Conservation (phyloP, 1,284 basidiomycete genomes). For the Peniophora sp. region DNA sequence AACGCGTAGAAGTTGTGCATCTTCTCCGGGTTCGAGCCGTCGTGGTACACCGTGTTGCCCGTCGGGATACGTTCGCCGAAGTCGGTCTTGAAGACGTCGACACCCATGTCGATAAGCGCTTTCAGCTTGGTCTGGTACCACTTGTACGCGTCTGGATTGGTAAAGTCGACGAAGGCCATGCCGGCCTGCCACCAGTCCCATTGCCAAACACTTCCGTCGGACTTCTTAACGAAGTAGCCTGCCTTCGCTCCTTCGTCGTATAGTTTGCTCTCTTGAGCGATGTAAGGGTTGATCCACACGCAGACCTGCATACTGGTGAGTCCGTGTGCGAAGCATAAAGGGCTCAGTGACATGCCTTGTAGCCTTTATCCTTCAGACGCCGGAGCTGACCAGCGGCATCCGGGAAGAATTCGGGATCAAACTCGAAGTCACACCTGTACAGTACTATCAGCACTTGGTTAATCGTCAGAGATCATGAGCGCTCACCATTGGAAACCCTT, state of each 20-base stretch:
- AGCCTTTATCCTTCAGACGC: slow-evolving; percentile 63
- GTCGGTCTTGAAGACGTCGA: slow-evolving; percentile 65
- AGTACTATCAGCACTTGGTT: too few species aligned
- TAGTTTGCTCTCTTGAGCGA: slow-evolving; percentile 60
- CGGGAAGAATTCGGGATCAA: slow-evolving; percentile 70
- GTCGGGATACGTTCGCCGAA: slow-evolving; percentile 68
- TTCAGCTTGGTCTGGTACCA: slow-evolving; percentile 61
- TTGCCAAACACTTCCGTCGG: slow-evolving; percentile 68
- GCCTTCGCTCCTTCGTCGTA: slow-evolving; percentile 60
- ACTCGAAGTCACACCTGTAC: slow-evolving; percentile 54
- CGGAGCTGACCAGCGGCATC: slow-evolving; percentile 60
- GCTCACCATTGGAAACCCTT: slow-evolving; percentile 63
- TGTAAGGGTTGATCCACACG: slow-evolving; percentile 53
- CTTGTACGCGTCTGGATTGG: slow-evolving; percentile 56
- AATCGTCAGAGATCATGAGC: too few species aligned
- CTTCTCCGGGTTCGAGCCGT: slow-evolving; percentile 62
- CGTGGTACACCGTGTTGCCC: slow-evolving; percentile 50
- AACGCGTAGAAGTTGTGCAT: slow-evolving; percentile 63
- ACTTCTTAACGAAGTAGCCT: slow-evolving; percentile 59
- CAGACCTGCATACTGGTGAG: neutral
- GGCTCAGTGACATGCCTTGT: slow-evolving; percentile 51
- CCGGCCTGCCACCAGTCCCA: slow-evolving; percentile 59
- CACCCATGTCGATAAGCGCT: slow-evolving; percentile 60
- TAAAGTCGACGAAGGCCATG: slow-evolving; percentile 62
- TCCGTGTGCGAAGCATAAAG: neutral